Evolutionary conservation across 331 rosid species (phyloP), one percentile per base, ranked within the genome.

Genomic region (Stylosanthes scabra): DNA sequence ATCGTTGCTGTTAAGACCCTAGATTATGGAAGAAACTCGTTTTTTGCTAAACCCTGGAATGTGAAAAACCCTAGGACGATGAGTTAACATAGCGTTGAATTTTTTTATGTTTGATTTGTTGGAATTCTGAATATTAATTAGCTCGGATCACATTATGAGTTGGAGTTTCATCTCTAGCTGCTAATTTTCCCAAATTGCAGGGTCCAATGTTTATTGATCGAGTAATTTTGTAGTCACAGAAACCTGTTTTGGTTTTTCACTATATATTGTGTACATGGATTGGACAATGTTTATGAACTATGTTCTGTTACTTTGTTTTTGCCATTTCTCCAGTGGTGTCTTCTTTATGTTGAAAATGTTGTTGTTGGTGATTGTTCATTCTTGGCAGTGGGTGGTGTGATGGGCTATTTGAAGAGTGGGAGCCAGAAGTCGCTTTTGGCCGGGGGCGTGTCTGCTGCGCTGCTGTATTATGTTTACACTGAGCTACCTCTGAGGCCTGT

Each of bases 351-450:
- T 51, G 28, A 51, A 27, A 51, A 14, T 57, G 51, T 3, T 50
- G 57, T 51, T 51, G 9, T n/a, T 51, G 57, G 57, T 51, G 57
- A 51, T n/a, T 51, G 71, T 45, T 70, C 37, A 31, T 31, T 31
- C 68, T 77, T 37, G 58, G 68, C 87, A 95, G 99, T 72, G 70
- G 99, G 99, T 74, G 99, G 99, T 66, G 65, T 90, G 68, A 90
- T 95, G 89, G 99, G 99, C 65, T 95, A 47, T 83, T 66, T 95
- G 79, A 95, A 95, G 88, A 85, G 97, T 76, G 98, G 99, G 74
- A 95, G 99, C 87, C 88, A 84, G 82, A 92, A 87, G 71, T 95
- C 99, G 66, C 86, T 92, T 74, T 66, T 95, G 88, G 90, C 99
- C 34, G 99, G 99, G 15, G 96, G 92, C 47, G 6, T 86, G 71